Conservation (phyloP, 306 rosid genomes). For the Carpinus viminea region DNA sequence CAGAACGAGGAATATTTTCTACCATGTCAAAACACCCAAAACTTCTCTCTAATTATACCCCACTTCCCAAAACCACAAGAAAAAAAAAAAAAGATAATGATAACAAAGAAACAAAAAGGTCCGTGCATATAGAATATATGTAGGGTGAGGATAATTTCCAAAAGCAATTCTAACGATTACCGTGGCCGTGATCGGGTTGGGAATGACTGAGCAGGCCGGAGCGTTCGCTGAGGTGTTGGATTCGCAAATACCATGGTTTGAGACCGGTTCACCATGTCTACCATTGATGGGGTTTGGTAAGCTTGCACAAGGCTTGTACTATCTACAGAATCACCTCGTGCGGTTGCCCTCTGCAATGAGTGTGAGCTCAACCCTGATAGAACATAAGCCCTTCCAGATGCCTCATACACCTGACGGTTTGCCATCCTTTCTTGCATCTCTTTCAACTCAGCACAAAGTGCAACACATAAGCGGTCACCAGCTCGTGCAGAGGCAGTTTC, state of each 20-base stretch:
- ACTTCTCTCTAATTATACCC: slow-evolving; percentile 29
- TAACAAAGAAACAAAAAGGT: slow-evolving; percentile 26
- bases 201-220: slow-evolving; percentile 48
- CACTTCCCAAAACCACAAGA: slow-evolving; percentile 24
- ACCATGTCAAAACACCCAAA: slow-evolving; percentile 19
- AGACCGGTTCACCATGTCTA: slow-evolving; percentile 82
- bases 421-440: slow-evolving; percentile 98
- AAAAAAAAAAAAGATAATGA: not conserved
- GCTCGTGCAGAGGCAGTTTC: slow-evolving; percentile 62
- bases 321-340: slow-evolving; percentile 85
- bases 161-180: slow-evolving; percentile 12
- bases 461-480: slow-evolving; percentile 58
- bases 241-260: slow-evolving; percentile 57
- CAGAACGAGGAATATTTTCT: slow-evolving; percentile 46
- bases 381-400: slow-evolving; percentile 88
- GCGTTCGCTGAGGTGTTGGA: slow-evolving; percentile 39
- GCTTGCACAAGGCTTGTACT: slow-evolving; percentile 64
- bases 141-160: slow-evolving; percentile 31
- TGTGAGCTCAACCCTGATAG: slow-evolving; percentile 91
- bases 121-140: slow-evolving; percentile 22
- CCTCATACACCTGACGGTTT: slow-evolving; percentile 65
- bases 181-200: slow-evolving; percentile 36
- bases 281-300: slow-evolving; percentile 86
- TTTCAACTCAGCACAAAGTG: slow-evolving; percentile 74
- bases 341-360: slow-evolving; percentile 93